phyloP scores from a whole-genome alignment of 1,284 basidiomycete species.

The Trametes sp. region DNA sequence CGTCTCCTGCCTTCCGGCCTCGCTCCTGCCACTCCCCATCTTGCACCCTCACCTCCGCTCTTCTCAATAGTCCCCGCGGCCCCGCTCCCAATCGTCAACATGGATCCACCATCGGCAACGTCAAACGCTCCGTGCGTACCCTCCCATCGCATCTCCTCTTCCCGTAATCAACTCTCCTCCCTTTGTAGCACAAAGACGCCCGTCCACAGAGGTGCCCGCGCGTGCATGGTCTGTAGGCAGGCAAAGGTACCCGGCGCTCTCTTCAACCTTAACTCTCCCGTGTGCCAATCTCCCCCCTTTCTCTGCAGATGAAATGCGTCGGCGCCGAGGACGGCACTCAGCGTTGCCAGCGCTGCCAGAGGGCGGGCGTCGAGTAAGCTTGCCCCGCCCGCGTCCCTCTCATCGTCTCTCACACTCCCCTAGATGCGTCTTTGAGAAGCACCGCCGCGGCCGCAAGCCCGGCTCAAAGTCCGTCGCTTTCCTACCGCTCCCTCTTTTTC shows the following conservation, averaged over 20 bases:
- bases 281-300: constrained; percentile 27
- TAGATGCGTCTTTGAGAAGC: constrained; percentile 86
- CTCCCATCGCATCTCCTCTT: neutral
- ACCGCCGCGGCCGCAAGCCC: constrained; percentile 85
- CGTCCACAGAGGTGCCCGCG: constrained; percentile 75
- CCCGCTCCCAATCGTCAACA: constrained; percentile 14
- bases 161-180: neutral
- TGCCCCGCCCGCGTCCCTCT: constrained; percentile 25
- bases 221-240: constrained; percentile 81
- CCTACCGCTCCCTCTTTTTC: constrained; percentile 11
- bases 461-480: constrained; percentile 74
- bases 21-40: constrained; percentile 4
- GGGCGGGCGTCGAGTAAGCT: constrained; percentile 73
- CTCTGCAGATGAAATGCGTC: constrained; percentile 82
- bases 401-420: constrained; percentile 19
- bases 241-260: constrained; percentile 65
- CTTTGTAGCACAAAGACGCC: constrained; percentile 54
- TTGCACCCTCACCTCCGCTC: constrained; percentile 13
- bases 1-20: constrained; percentile 2
- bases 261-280: constrained; percentile 25
- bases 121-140: constrained; percentile 24
- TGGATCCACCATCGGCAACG: constrained; percentile 26
- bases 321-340: constrained; percentile 84
- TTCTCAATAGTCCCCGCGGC: constrained; percentile 26
- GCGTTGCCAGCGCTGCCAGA: constrained; percentile 82